These are phyloP conservation scores for Quercus tomentella DNA, from an alignment of 331 rosid genomes.

Conservation along the genomic window DNA sequence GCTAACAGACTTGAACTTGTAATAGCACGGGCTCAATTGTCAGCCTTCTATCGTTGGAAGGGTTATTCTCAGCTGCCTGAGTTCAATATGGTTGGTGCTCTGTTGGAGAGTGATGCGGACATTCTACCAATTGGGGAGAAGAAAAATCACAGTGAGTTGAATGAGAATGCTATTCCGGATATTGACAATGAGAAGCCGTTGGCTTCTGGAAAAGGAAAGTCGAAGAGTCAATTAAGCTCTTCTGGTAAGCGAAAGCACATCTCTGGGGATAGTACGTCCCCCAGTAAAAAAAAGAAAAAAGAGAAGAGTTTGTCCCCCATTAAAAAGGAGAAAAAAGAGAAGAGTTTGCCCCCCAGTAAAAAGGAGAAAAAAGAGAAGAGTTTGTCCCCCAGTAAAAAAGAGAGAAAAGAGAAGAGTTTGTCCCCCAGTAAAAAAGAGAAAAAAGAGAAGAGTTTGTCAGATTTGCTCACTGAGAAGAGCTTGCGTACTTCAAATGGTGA, in stretches of 20 bases:
- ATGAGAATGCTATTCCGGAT: conserved; percentile 12
- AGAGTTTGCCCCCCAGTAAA: conserved; percentile 21
- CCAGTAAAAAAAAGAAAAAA: conserved; percentile 32
- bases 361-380: conserved; percentile 37
- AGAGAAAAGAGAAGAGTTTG: too few species aligned
- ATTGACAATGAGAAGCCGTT: not conserved
- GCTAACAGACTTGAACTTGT: conserved; percentile 46
- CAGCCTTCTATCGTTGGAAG: conserved; percentile 51
- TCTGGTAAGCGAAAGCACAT: conserved; percentile 29
- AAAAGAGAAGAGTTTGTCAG: conserved; percentile 16
- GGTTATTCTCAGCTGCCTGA: conserved; percentile 61
- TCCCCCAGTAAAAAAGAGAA: too few species aligned
- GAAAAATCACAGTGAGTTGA: conserved; percentile 22
- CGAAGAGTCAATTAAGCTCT: conserved; percentile 11
- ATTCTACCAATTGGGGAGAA: conserved; percentile 16
- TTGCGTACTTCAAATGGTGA: conserved; percentile 15
- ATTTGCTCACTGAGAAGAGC: conserved; percentile 40
- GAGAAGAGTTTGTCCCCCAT: conserved; percentile 25
- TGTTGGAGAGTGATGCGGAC: conserved; percentile 44
- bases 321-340: conserved; percentile 36
- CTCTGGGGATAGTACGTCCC: conserved; percentile 3
- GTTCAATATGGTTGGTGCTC: conserved; percentile 32
- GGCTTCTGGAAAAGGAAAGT: conserved; percentile 9
- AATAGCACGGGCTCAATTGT: conserved; percentile 43
- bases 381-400: not conserved